A percentile compares a stretch with the other conserved stretches of the same genome.
These are phyloP conservation scores for Metahyphopichia silvanorum DNA, from an alignment of 805 yeast genomes.

Conservation along the genomic window DNA sequence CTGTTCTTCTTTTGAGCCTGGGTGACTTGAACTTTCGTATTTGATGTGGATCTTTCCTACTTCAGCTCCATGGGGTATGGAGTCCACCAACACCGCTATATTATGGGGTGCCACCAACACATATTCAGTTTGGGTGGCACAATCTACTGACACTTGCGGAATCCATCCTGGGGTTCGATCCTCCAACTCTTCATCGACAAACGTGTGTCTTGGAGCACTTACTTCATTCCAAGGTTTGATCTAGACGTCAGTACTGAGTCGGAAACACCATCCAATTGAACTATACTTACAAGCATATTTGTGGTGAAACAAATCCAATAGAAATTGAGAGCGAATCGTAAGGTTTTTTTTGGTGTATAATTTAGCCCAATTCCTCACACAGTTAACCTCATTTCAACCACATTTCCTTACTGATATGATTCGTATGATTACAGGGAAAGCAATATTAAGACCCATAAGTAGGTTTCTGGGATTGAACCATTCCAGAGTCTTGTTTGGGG, in stretches of 20 bases:
- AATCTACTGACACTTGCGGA: conserved; percentile 17
- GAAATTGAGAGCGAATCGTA: not conserved
- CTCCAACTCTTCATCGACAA: conserved; percentile 40
- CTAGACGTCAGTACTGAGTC: conserved; percentile 18
- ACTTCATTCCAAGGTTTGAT: conserved; percentile 49
- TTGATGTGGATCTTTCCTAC: conserved; percentile 8
- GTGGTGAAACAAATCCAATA: not conserved
- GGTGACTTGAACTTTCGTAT: conserved; percentile 8
- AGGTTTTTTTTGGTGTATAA: too few species aligned
- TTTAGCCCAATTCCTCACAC: not conserved
- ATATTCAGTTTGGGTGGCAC: conserved; percentile 12
- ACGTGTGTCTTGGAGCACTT: conserved; percentile 49
- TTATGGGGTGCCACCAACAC: conserved; percentile 28
- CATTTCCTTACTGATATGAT: too few species aligned
- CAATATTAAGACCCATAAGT: too few species aligned
- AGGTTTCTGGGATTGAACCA: not conserved
- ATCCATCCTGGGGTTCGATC: conserved; percentile 21
- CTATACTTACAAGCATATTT: conserved; percentile 19
- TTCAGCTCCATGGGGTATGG: conserved; percentile 8
- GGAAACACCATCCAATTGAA: not conserved
- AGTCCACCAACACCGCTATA: conserved; percentile 15
- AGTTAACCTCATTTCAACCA: not conserved
- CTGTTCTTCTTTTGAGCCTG: conserved; percentile 5
- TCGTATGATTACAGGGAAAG: too few species aligned
- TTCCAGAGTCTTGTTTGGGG: too few species aligned